Evolutionary conservation across 495 filamentous ascomycete species (phyloP), one percentile per base, ranked within the genome.

Genomic region (Glutinoglossum americanum): DNA sequence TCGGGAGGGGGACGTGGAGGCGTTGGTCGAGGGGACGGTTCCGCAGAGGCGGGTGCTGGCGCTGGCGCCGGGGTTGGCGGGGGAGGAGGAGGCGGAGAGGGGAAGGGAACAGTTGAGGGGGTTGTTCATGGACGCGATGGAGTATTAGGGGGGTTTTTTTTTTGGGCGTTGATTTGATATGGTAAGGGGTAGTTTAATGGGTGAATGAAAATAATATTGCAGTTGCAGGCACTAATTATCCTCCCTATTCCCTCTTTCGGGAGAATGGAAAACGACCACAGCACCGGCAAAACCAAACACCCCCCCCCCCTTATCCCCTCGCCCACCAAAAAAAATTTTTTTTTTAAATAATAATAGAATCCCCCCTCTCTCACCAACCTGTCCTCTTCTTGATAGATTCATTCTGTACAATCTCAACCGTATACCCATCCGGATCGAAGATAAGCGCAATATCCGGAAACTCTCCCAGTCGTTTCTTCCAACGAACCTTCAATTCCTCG

Each of bases 361-460:
- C 3, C 3, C 41, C 41, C 17, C n/a, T 19, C 41, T 33, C 30
- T 33, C 30, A 53, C 49, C 49, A 53, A 2, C 28, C 28, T 1
- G 23, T 21, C 23, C 49, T 53, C 13, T 27, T 32, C 49, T 53
- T 53, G 3, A 53, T n/a, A 5, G 7, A 0, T 17, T 53, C 49
- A 17, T 53, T 53, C 49, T 53, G 49, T 25, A 27, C 15, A 27
- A 53, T 17, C 49, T 97, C 89, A 58, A 94, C 78, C 85, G 87
- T 92, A 66, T 94, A 94, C 27, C 79, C 80, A 70, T 98, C 92
- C 0, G 92, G 92, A 67, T 98, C 90, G 10, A 94, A 73, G 23
- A 96, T 67, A 67, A 96, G 96, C 0, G 92, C 92, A n/a, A 96
- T 81, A 64, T 89, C 85, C 76, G 85, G 88, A 88, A 94, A 94